Conservation (phyloP, 148 eudicot species). For the Vaccinium macrocarpon region DNA sequence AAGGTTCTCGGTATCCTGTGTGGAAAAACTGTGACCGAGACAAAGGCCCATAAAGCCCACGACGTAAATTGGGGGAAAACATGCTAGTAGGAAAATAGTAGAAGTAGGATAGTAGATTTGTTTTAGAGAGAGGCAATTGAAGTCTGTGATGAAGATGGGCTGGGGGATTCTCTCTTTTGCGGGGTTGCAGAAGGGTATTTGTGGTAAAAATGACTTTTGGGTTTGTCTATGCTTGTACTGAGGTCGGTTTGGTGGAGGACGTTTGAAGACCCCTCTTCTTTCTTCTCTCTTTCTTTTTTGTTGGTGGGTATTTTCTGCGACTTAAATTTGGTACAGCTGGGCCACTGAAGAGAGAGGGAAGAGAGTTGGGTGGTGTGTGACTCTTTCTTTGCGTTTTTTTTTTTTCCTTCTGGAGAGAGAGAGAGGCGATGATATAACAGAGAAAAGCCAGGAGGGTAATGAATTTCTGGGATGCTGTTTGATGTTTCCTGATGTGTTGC, state of each 20-base stretch:
- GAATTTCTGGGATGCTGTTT: neutral
- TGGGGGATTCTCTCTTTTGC: neutral
- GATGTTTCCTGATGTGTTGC: neutral
- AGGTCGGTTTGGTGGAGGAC: constrained; percentile 5
- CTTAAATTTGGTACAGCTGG: constrained; percentile 6
- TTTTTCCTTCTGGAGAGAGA: neutral
- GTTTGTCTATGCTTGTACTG: neutral
- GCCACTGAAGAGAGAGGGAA: neutral
- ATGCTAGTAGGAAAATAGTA: neutral
- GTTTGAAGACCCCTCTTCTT: neutral
- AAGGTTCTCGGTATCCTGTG: constrained; percentile 28
- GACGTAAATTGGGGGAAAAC: neutral
- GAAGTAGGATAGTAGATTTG: no score
- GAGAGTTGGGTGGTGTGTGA: neutral
- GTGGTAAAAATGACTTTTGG: constrained; percentile 4
- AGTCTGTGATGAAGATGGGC: neutral
- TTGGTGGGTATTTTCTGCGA: neutral
- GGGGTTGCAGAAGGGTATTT: constrained; percentile 13
- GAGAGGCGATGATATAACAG: neutral
- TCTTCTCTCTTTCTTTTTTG: neutral
- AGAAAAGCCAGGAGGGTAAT: no score
- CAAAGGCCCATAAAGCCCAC: constrained; percentile 27
- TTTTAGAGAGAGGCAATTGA: neutral
- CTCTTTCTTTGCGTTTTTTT: neutral
- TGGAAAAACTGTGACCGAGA: constrained; percentile 30